Base-by-base conservation (phyloP, 306 rosid genomes). In the Prunus mongolica region DNA sequence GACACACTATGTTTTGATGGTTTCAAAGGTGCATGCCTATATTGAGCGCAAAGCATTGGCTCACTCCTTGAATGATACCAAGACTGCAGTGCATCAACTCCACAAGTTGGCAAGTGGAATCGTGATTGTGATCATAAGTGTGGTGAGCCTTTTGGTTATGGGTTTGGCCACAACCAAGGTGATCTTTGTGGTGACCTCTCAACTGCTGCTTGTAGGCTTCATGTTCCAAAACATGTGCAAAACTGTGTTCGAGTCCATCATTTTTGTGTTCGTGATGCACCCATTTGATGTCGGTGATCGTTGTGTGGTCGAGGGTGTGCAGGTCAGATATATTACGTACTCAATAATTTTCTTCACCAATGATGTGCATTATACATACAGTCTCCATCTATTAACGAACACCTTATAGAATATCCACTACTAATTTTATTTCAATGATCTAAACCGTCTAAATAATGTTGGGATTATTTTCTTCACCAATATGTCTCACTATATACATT, bases 141-240 rank as follows among this genome's bases (percentile, higher is more conserved):
- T 86, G 45, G 77, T 83, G 25, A 80, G 76, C 22, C 83, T 86
- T 8, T 77, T 86, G 13, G 89, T 86, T 19, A 79, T 83, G 75
- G 89, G 89, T 12, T 67, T 86, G 55, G 89, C 89, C 73, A 86
- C 87, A 19, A 83, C 85, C 6, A 86, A 86, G 83, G 87, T 86
- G n/a, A 54, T 86, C 64, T 78, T 86, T 20, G 87, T 86, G 16
- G 85, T 86, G 16, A 86, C 87, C 9, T 86, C 89, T 56, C 89
- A 86, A 67, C 79, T 86, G 2, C 85, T 86, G 13, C 81, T 86
- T 0, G 89, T 86, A 5, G 89, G 87, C 2, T 86, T 86, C 78
- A 86, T 86, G 89, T 86, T 86, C 68, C 89, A 83, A 79, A 86
- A 86, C 80, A 86, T 76, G 49, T 86, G 89, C 85, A 86, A 86